Evolutionary conservation across 768 basidiomycete species (phyloP), one percentile per base, ranked within the genome.

Genomic region (Peribolospora baueri): DNA sequence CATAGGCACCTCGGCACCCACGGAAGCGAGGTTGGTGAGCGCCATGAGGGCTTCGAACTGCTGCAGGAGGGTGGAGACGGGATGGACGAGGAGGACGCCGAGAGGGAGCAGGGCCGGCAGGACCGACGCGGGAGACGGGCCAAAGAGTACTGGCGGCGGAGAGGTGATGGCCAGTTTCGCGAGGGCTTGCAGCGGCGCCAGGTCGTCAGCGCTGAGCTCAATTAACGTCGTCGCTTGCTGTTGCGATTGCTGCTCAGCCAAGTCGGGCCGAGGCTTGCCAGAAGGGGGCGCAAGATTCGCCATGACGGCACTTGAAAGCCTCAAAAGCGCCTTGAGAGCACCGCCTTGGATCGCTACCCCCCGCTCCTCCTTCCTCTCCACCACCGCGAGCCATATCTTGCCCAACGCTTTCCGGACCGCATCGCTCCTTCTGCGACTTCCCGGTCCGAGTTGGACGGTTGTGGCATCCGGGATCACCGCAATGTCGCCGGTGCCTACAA

Each of bases 1-100:
- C 14, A 75, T 70, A 3, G 84, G 78, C 7, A 79, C 66, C 40
- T 76, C 74, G 0, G 77, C 70, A 51, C 75, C 76, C 52, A 84
- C 74, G 13, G 87, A 88, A 0, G 91, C 80, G 47, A 97, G 69
- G 65, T 98, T 98, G 6, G 93, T 98, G 53, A 98, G 72, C 1
- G 87, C 90, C 91, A 97, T 95, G 61, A 90, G 72, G 3, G 79
- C 78, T 67, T 98, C 93, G 62, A 98, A 98, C 46, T 75, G 75
- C 63, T 93, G 86, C 5, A 97, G 70, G 42, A 82, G 74, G 49
- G 69, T 79, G 2, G 80, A 75, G 55, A 93, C 77, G n/a, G 78
- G 78, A 64, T 95, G 85, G 62, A 80, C 76, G 41, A 64, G 54
- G 25, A 25, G 25, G 25, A 25, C 25, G 25, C 25, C 25, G 25